Percentiles rank a stretch among this genome's conserved stretches.
phyloP scores from a whole-genome alignment of 306 rosid species.

The Gastrolobium villosum region DNA sequence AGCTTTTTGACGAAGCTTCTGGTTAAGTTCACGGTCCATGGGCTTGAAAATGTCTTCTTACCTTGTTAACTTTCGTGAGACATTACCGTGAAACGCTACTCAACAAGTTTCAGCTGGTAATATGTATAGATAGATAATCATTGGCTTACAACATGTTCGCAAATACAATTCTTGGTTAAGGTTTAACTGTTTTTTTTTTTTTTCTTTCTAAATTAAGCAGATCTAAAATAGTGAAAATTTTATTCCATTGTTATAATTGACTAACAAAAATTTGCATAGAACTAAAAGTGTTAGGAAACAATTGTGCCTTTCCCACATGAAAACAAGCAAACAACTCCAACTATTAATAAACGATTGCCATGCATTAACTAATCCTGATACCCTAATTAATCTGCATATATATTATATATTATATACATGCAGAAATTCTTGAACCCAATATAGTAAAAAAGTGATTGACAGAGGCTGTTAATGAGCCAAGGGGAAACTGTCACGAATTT shows the following conservation, averaged over 20 bases:
- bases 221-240: too few relatives aligned
- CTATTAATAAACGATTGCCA: too few relatives aligned
- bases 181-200: too few relatives aligned
- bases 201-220: too few relatives aligned
- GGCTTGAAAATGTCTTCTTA: background rate
- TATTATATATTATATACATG: too few relatives aligned
- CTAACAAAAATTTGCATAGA: background rate
- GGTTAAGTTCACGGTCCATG: background rate
- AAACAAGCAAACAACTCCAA: background rate
- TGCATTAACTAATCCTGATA: too few relatives aligned
- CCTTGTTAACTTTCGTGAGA: background rate
- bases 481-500: background rate
- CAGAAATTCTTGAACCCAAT: background rate
- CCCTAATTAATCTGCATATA: too few relatives aligned
- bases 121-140: background rate
- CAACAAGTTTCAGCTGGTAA: background rate
- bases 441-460: background rate
- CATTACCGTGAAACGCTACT: background rate
- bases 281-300: background rate
- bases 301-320: background rate
- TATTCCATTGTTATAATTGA: background rate
- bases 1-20: background rate
- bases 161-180: too few relatives aligned
- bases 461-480: background rate
- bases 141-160: too few relatives aligned